phyloP scores from a whole-genome alignment of 345 rosid genomes.

The Rhizophora apiculata region DNA sequence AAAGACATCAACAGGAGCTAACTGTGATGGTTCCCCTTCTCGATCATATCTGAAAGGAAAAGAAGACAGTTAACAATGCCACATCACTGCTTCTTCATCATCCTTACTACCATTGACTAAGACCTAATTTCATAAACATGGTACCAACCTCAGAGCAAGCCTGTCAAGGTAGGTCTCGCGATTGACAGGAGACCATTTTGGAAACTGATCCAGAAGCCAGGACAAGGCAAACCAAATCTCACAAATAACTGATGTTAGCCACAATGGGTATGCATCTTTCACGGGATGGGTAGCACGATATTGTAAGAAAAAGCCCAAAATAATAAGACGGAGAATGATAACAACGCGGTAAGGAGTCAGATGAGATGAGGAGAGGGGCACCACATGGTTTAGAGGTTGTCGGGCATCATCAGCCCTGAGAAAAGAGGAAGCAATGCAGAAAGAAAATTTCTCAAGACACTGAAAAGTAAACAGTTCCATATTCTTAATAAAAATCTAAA shows the following conservation, averaged over 20 bases:
- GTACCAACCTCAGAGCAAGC: slow-evolving; percentile 76
- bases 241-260: slow-evolving; percentile 95
- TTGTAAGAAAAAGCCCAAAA: slow-evolving; percentile 95
- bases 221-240: slow-evolving; percentile 99
- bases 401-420: slow-evolving; percentile 92
- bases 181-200: slow-evolving; percentile 93
- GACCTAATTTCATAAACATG: neutral
- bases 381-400: slow-evolving; percentile 88
- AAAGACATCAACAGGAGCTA: slow-evolving; percentile 91
- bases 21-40: slow-evolving; percentile 96
- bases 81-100: neutral
- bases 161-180: slow-evolving; percentile 98
- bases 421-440: slow-evolving; percentile 11
- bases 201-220: slow-evolving; percentile 99
- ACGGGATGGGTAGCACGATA: slow-evolving; percentile 97
- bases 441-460: neutral
- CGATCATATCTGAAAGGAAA: slow-evolving; percentile 71
- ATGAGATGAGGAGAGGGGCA: slow-evolving; percentile 78
- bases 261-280: slow-evolving; percentile 84
- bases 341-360: slow-evolving; percentile 82
- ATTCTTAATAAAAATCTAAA: slow-evolving; percentile 3
- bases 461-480: neutral
- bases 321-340: slow-evolving; percentile 88
- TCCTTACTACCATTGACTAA: neutral
- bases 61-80: slow-evolving; percentile 9